Percentiles rank a stretch among this genome's conserved stretches.
phyloP scores from a whole-genome alignment of 2,329 filamentous ascomycete species.

The Aspergillus aculeatinus region DNA sequence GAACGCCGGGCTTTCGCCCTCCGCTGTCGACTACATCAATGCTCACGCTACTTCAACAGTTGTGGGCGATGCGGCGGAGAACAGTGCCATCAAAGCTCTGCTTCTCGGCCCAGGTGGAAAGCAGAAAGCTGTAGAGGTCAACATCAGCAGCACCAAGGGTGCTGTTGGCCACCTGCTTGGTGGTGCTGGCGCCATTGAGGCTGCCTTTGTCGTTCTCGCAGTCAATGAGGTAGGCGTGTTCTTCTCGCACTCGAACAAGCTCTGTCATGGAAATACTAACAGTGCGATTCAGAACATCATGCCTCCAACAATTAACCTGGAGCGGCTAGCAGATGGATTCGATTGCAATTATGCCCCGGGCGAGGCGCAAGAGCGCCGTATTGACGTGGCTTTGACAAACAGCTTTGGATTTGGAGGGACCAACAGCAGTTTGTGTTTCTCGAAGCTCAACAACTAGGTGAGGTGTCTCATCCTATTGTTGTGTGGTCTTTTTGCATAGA shows the following conservation, averaged over 20 bases:
- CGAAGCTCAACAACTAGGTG: conserved; percentile 19
- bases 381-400: conserved; percentile 80
- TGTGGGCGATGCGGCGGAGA: conserved; percentile 86
- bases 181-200: conserved; percentile 86
- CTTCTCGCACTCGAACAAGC: neutral
- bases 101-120: conserved; percentile 73
- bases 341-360: conserved; percentile 83
- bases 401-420: conserved; percentile 98
- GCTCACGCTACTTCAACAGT: conserved; percentile 89
- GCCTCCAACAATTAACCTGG: conserved; percentile 83
- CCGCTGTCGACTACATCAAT: conserved; percentile 83
- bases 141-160: conserved; percentile 91
- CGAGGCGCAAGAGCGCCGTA: conserved; percentile 65
- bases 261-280: neutral
- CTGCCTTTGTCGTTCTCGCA: conserved; percentile 78
- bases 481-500: conserved; percentile 1
- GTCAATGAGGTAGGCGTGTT: conserved; percentile 66
- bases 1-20: conserved; percentile 67
- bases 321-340: conserved; percentile 63
- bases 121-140: conserved; percentile 61
- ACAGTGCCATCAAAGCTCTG: conserved; percentile 73
- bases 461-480: neutral
- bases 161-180: conserved; percentile 89
- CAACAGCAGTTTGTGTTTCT: conserved; percentile 84
- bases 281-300: conserved; percentile 61